Evolutionary conservation across 1,284 basidiomycete genomes (phyloP).

Genomic region (Trichosporon asahii): DNA sequence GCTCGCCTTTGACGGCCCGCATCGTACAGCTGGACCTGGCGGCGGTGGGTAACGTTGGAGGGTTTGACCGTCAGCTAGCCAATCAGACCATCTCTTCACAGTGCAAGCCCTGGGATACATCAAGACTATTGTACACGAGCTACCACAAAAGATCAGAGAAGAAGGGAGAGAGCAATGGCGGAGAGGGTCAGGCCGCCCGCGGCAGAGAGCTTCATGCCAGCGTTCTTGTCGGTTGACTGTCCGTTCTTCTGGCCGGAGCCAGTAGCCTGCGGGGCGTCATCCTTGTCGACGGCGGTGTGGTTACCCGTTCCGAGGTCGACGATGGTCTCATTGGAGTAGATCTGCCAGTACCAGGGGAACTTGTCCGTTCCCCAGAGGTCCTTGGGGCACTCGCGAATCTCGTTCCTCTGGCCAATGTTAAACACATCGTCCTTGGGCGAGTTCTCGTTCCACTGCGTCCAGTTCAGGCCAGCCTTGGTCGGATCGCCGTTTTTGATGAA

Average conservation of each 20-base stretch:
- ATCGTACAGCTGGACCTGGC: too few species aligned
- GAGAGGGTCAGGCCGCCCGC: not conserved
- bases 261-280: not conserved
- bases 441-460: slow-evolving; percentile 21
- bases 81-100: too few species aligned
- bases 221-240: not conserved
- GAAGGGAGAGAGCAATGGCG: not conserved
- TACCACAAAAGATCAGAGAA: not conserved
- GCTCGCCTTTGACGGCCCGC: too few species aligned
- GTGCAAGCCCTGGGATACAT: not conserved
- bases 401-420: slow-evolving; percentile 25
- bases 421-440: slow-evolving; percentile 18
- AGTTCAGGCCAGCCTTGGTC: not conserved
- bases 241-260: not conserved
- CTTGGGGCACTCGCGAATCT: slow-evolving; percentile 28
- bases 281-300: not conserved
- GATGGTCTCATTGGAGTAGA: not conserved
- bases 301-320: not conserved
- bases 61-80: too few species aligned
- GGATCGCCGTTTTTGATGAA: slow-evolving; percentile 42
- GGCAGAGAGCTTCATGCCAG: not conserved
- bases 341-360: slow-evolving; percentile 19
- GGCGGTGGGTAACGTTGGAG: too few species aligned
- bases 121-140: not conserved
- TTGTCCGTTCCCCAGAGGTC: slow-evolving; percentile 33